Evolutionary conservation across 2,329 filamentous ascomycete genomes (phyloP).

Genomic region (Epicoccum sorghinum): DNA sequence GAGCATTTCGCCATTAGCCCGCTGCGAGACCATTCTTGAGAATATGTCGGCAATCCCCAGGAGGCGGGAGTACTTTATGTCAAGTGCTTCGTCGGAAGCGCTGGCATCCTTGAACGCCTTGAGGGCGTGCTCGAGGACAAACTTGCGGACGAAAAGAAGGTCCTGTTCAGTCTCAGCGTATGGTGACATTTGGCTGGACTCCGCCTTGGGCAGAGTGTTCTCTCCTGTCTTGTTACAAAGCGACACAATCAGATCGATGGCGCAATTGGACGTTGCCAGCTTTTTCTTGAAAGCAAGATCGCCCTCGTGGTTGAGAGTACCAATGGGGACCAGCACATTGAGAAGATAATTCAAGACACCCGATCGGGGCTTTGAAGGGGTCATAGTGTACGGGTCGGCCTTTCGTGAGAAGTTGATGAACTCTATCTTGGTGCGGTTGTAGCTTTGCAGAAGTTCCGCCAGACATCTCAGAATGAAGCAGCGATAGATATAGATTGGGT

Average conservation of each 20-base stretch:
- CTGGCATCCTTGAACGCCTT: constrained; percentile 91
- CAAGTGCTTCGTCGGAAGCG: constrained; percentile 76
- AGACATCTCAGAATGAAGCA: constrained; percentile 94
- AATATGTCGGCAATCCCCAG: constrained; percentile 89
- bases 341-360: constrained; percentile 93
- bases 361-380: constrained; percentile 91
- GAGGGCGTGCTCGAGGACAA: constrained; percentile 90
- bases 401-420: constrained; percentile 99
- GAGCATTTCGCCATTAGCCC: constrained; percentile 42
- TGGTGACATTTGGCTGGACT: constrained; percentile 32
- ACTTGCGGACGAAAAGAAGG: constrained; percentile 89
- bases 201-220: constrained; percentile 62
- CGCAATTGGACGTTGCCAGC: constrained; percentile 80
- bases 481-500: constrained; percentile 94
- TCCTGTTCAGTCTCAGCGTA: constrained; percentile 77
- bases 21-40: constrained; percentile 82
- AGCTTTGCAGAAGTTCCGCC: constrained; percentile 86
- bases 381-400: constrained; percentile 79
- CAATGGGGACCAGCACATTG: constrained; percentile 74
- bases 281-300: constrained; percentile 83
- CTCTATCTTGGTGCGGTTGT: constrained; percentile 94
- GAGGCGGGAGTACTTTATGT: constrained; percentile 85
- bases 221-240: constrained; percentile 89
- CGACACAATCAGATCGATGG: constrained; percentile 83
- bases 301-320: constrained; percentile 72